Percentiles rank a stretch among this genome's conserved stretches.
Evolutionary conservation across 1,139 yeast genomes (phyloP).

Genomic region (Suhomyces chickasaworum): DNA sequence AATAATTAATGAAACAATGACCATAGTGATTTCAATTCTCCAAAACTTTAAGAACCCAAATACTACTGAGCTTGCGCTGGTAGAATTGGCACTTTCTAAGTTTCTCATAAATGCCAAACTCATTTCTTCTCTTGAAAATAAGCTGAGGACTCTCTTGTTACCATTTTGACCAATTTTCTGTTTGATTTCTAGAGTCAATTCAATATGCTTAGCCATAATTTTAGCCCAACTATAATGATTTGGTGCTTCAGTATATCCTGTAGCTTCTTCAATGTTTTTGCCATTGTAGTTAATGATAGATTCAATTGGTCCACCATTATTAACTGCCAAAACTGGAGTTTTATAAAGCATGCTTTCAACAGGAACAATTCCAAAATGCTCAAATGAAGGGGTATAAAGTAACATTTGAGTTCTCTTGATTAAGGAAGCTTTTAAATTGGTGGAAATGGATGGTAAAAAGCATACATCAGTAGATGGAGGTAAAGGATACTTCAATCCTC

Average conservation of each 20-base stretch:
- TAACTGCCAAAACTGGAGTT: conserved; percentile 82
- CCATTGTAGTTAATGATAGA: conserved; percentile 57
- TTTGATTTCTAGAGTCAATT: conserved; percentile 31
- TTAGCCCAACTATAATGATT: conserved; percentile 64
- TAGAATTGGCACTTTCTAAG: conserved; percentile 17
- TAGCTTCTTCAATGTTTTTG: conserved; percentile 47
- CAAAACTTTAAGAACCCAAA: conserved; percentile 18
- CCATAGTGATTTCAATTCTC: conserved; percentile 18
- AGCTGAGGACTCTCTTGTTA: conserved; percentile 46
- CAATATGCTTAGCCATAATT: conserved; percentile 49
- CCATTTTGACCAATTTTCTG: conserved; percentile 52
- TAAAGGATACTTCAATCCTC: conserved; percentile 37
- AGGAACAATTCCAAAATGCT: conserved; percentile 98
- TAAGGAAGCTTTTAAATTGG: conserved; percentile 65
- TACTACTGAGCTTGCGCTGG: conserved; percentile 4
- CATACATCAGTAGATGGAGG: conserved; percentile 54
- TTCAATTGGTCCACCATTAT: conserved; percentile 93
- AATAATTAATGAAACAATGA: conserved; percentile 12
- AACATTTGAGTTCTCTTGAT: conserved; percentile 60
- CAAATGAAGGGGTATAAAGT: conserved; percentile 85
- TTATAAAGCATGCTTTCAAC: conserved; percentile 87
- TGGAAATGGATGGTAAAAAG: conserved; percentile 79
- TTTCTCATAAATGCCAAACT: conserved; percentile 48
- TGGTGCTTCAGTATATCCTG: conserved; percentile 75
- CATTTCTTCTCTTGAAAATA: conserved; percentile 67